Evolutionary conservation across 2,329 filamentous ascomycete species (phyloP).

Genomic region (Neoscytalidium dimidiatum): DNA sequence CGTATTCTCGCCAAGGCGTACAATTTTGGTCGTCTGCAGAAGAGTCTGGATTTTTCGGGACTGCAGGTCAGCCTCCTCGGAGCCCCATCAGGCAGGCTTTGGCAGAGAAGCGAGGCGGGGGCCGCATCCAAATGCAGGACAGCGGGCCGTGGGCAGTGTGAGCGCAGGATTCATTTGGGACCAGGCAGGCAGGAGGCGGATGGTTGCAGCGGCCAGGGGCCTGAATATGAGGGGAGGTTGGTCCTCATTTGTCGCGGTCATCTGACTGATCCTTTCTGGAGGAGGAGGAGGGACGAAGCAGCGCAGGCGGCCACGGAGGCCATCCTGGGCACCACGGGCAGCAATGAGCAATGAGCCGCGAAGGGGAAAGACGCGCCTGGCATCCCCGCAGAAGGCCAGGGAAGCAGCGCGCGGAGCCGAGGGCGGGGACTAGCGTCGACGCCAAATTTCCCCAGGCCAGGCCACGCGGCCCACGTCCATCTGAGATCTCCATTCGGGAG

Average conservation of each 20-base stretch:
- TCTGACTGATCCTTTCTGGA: background rate
- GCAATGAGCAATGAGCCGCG: background rate
- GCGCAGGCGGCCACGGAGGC: no score
- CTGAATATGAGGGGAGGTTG: background rate
- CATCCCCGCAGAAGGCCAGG: background rate
- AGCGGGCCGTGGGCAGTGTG: background rate
- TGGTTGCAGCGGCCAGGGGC: conserved; percentile 2
- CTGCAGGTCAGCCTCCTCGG: conserved; percentile 7
- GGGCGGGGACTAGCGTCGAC: conserved; percentile 14
- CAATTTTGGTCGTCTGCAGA: background rate
- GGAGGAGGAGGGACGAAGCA: no score
- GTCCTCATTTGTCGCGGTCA: conserved; percentile 5
- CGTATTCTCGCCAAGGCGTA: background rate
- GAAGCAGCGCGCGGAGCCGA: background rate
- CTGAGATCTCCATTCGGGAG: background rate
- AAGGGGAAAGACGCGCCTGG: background rate
- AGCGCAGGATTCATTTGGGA: background rate
- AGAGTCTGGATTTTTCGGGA: background rate
- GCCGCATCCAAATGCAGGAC: background rate
- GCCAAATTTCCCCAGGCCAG: conserved; percentile 9
- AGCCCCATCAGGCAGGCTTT: background rate
- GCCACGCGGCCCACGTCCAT: conserved; percentile 5
- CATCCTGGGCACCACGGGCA: background rate
- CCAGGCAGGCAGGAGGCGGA: background rate
- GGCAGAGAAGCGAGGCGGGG: background rate